A percentile compares a stretch with the other conserved stretches of the same genome.
These are phyloP conservation scores for Arthrocladium fulminans DNA, from an alignment of 2,329 filamentous ascomycete species.

Conservation along the genomic window DNA sequence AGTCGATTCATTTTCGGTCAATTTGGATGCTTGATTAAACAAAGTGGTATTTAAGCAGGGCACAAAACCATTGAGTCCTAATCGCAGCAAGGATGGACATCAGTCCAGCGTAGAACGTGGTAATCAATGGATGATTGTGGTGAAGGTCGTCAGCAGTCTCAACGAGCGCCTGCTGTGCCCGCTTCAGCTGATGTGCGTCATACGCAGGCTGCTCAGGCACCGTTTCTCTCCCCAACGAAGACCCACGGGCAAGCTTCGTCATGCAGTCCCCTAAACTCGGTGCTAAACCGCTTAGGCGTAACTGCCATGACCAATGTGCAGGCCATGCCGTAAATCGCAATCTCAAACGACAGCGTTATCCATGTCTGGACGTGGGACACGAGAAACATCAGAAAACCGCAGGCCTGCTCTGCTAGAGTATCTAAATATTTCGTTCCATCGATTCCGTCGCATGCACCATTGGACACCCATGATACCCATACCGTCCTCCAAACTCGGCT, in stretches of 20 bases:
- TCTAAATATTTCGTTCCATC: not conserved
- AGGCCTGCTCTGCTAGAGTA: not conserved
- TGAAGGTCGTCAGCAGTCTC: too few relatives aligned
- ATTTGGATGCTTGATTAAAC: not conserved
- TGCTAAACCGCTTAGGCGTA: not conserved
- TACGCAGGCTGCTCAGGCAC: not conserved
- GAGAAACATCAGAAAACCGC: not conserved
- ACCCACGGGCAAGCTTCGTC: not conserved
- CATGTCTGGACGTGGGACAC: not conserved
- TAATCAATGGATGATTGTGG: too few relatives aligned
- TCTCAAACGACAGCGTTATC: constrained; percentile 1
- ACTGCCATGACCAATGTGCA: not conserved
- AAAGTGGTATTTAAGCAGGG: too few relatives aligned
- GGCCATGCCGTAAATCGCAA: not conserved
- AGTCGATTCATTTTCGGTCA: constrained; percentile 82
- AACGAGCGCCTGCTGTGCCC: too few relatives aligned
- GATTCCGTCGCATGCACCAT: not conserved
- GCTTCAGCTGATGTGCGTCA: not conserved
- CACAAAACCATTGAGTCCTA: too few relatives aligned
- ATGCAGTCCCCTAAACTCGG: not conserved
- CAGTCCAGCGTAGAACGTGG: too few relatives aligned
- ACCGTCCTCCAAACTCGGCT: not conserved
- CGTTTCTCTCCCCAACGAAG: not conserved
- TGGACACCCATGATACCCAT: not conserved
- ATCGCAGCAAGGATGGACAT: too few relatives aligned